These are phyloP conservation scores for Suillus plorans DNA, from an alignment of 768 basidiomycete genomes.

Conservation along the genomic window DNA sequence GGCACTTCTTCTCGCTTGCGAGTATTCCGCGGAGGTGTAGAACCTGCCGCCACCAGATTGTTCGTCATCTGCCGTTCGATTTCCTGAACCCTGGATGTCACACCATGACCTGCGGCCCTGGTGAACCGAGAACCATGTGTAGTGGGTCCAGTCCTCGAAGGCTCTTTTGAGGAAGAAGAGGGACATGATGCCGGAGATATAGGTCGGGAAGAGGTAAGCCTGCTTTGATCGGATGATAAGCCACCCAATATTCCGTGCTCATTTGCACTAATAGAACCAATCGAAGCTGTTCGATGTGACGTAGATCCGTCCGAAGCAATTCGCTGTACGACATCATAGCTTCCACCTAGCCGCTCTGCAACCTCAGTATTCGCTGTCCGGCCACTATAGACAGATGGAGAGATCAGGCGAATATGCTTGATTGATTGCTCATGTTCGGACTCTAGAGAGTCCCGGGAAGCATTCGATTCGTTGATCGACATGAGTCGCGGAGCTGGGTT, in stretches of 20 bases:
- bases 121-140: not conserved
- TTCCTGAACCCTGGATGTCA: conserved; percentile 53
- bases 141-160: not conserved
- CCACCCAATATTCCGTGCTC: conserved; percentile 16
- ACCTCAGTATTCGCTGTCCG: conserved; percentile 67
- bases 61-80: conserved; percentile 62
- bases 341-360: conserved; percentile 63
- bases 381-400: conserved; percentile 51
- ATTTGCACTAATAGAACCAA: conserved; percentile 24
- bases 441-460: conserved; percentile 11
- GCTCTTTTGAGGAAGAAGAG: not conserved
- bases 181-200: conserved; percentile 7
- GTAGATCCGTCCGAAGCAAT: conserved; percentile 29
- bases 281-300: conserved; percentile 23
- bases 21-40: conserved; percentile 38
- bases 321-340: conserved; percentile 70
- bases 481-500: conserved; percentile 68
- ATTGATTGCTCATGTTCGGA: conserved; percentile 16
- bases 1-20: conserved; percentile 42
- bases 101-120: conserved; percentile 21
- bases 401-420: conserved; percentile 35
- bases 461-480: conserved; percentile 51
- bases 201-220: conserved; percentile 17
- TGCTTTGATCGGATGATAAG: conserved; percentile 10
- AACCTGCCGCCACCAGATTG: conserved; percentile 42